Percentiles rank a stretch among this genome's conserved stretches.
Evolutionary conservation across 106 monocot genomes (phyloP).

Genomic region (Ottelia alismoides): DNA sequence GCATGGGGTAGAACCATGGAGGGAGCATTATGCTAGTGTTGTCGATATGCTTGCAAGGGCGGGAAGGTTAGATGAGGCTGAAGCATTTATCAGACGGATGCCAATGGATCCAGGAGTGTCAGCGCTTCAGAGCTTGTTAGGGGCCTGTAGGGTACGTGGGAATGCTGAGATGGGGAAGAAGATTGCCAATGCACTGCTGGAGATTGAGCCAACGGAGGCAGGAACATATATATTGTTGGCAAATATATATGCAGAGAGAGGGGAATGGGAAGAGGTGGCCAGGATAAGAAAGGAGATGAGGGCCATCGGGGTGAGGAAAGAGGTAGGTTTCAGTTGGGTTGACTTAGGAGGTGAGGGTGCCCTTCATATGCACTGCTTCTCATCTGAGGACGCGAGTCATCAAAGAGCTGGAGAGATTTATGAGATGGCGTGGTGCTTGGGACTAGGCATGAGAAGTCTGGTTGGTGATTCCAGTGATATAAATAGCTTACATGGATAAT

Average conservation of each 20-base stretch:
- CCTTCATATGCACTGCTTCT: conserved; percentile 61
- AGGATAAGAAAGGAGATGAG: conserved; percentile 64
- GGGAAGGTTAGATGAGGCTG: conserved; percentile 61
- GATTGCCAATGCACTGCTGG: conserved; percentile 46
- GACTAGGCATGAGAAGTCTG: conserved; percentile 30
- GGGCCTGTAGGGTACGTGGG: conserved; percentile 61
- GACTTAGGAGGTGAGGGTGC: conserved; percentile 30
- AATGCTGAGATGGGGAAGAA: conserved; percentile 46
- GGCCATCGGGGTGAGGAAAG: conserved; percentile 66
- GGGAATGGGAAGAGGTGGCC: conserved; percentile 80
- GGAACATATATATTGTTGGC: conserved; percentile 76
- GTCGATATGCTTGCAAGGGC: conserved; percentile 90
- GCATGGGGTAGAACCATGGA: conserved; percentile 43
- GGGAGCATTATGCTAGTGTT: conserved; percentile 76
- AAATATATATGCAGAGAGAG: conserved; percentile 68
- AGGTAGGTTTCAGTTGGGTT: conserved; percentile 93
- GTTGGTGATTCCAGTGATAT: too few species aligned
- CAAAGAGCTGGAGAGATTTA: conserved; percentile 51
- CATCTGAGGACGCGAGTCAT: conserved; percentile 68
- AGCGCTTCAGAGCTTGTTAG: conserved; percentile 74
- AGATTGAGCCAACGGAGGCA: conserved; percentile 51
- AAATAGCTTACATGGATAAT: too few species aligned
- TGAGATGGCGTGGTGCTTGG: conserved; percentile 32
- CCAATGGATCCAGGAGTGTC: conserved; percentile 44
- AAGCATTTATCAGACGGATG: conserved; percentile 26